Evolutionary conservation across 2,329 filamentous ascomycete species (phyloP).

Genomic region (Talaromyces sp.): DNA sequence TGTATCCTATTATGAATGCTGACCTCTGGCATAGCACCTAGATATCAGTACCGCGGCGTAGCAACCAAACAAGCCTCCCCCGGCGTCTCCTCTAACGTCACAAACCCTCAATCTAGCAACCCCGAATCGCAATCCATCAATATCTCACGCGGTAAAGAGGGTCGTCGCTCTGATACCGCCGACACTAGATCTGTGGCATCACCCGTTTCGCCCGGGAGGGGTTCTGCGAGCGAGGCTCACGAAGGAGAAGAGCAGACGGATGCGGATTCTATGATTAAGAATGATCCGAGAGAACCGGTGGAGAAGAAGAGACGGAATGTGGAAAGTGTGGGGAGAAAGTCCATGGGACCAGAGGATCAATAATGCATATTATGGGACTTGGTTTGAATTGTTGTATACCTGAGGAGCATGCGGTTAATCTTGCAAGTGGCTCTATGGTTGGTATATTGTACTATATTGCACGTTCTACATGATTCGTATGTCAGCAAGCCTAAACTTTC

Average conservation of each 20-base stretch:
- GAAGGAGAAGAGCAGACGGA: not conserved
- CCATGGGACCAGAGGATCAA: not conserved
- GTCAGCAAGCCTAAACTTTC: no score
- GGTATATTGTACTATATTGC: not conserved
- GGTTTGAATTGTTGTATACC: not conserved
- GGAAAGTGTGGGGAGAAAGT: not conserved
- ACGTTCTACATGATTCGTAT: no score
- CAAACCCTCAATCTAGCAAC: not conserved
- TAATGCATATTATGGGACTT: not conserved
- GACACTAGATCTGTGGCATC: not conserved
- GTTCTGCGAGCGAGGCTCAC: not conserved
- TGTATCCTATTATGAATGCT: not conserved
- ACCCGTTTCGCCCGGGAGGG: not conserved
- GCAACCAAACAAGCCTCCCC: conserved; percentile 1
- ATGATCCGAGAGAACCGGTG: not conserved
- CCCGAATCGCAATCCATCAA: not conserved
- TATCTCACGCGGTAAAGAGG: not conserved
- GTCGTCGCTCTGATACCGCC: not conserved
- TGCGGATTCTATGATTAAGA: not conserved
- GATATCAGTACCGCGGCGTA: not conserved
- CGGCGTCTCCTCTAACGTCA: not conserved
- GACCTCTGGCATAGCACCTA: not conserved
- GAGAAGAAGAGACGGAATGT: not conserved
- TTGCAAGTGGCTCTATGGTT: not conserved
- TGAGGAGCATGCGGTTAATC: not conserved